Base-by-base conservation (phyloP, 345 rosid species). In the Odontarrhena argentea region DNA sequence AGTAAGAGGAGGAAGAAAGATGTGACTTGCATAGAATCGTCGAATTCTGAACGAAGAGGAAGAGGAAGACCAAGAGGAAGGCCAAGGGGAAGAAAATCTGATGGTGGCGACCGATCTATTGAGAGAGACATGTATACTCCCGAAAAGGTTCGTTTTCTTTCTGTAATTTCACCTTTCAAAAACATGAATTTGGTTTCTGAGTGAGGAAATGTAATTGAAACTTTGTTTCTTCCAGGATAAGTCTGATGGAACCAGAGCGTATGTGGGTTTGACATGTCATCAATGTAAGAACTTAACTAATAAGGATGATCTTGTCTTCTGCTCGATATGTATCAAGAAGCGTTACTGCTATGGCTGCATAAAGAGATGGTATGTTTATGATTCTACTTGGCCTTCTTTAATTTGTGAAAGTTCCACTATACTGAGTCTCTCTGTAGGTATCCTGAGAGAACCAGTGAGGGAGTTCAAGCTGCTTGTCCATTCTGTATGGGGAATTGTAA, bases 401-500 rank as follows among this genome's bases (percentile, higher is more conserved):
- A 60, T 9, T 34, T 60, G 30, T 32, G 4, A 5, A 41, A 32
- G 28, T 26, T 6, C 11, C 3, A 50, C 44, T n/a, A 3, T 42
- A 2, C 7, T 60, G 9, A 14, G 15, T 36, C 13, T 61, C 14
- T 45, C 11, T 10, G 13, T 18, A 71, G 76, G 76, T 72, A 57
- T 73, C 11, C 71, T 3, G 61, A 73, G 12, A 73, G 55, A 73
- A 73, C 67, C 1, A 18, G 1, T 8, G 71, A 65, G 8, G 61
- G 3, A 7, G 59, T 73, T 50, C 11, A 22, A 73, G 67, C 57
- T 35, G 55, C 55, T 0, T 73, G 76, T 65, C 76, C 76, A 0
- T 58, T 65, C 61, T 73, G 76, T 73, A 5, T 37, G 7, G 51
- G 37, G 41, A 73, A 65, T 43, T 73, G 76, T 49, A 73, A 58